Evolutionary conservation across 768 basidiomycete species (phyloP).

Genomic region (Pisolithus marmoratus): DNA sequence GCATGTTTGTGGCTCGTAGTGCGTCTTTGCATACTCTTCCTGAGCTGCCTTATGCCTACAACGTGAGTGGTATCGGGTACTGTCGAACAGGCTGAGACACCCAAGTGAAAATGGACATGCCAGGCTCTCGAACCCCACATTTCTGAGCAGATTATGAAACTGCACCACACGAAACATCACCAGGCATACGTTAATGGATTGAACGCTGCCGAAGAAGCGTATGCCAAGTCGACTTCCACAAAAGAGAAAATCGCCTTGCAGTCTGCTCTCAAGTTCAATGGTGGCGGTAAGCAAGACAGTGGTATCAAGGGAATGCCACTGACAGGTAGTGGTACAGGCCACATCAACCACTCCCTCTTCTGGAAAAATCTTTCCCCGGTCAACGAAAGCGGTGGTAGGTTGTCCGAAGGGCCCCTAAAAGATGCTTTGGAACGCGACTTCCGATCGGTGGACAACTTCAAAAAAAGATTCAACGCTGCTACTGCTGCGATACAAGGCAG

Average conservation of each 20-base stretch:
- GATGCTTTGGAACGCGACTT: constrained; percentile 75
- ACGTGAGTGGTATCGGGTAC: constrained; percentile 40
- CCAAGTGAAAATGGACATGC: background rate
- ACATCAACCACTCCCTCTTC: constrained; percentile 94
- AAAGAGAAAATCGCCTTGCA: constrained; percentile 82
- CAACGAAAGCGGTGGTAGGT: constrained; percentile 54
- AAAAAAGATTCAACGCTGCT: constrained; percentile 78
- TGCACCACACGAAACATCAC: constrained; percentile 91
- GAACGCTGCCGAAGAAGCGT: constrained; percentile 88
- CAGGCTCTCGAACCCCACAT: constrained; percentile 92
- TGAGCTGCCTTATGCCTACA: constrained; percentile 71
- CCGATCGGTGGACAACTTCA: constrained; percentile 81
- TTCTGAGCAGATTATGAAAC: constrained; percentile 85
- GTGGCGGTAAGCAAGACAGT: constrained; percentile 57
- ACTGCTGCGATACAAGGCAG: constrained; percentile 94
- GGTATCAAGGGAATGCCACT: background rate
- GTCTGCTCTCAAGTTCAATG: constrained; percentile 93
- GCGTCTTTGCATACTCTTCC: constrained; percentile 69
- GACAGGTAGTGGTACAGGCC: constrained; percentile 40
- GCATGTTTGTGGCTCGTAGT: constrained; percentile 37
- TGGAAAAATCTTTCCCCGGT: constrained; percentile 94
- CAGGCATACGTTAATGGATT: constrained; percentile 92
- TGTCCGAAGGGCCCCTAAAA: constrained; percentile 64
- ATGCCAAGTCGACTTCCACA: constrained; percentile 55
- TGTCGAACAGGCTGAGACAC: background rate